These are phyloP conservation scores for Mortierella sp. DNA, from an alignment of 371 early-diverging fungal species.

Conservation along the genomic window DNA sequence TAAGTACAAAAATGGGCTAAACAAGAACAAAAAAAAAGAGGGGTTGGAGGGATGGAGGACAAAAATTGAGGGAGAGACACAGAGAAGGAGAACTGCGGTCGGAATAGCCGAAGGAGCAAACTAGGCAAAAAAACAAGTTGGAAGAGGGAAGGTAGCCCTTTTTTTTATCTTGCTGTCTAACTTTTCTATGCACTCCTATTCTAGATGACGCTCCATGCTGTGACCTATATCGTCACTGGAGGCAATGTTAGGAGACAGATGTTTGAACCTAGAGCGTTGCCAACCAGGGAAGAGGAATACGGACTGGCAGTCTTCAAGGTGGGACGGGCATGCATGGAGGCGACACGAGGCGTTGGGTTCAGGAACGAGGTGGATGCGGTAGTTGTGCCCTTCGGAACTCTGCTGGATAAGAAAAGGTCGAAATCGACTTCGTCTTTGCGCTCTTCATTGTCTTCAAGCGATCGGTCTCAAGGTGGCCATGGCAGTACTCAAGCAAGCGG, in stretches of 20 bases:
- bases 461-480: constrained; percentile 10
- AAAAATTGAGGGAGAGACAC: not conserved
- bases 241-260: constrained; percentile 56
- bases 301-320: constrained; percentile 57
- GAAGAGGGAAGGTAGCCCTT: not conserved
- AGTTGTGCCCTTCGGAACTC: constrained; percentile 45
- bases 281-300: constrained; percentile 50
- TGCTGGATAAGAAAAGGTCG: constrained; percentile 32
- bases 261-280: constrained; percentile 56
- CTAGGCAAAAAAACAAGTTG: not conserved
- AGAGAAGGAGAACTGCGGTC: not conserved
- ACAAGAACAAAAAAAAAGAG: not conserved
- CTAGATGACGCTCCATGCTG: constrained; percentile 46
- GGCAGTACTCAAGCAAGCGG: not conserved
- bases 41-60: not conserved
- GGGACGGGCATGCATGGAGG: constrained; percentile 59
- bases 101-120: not conserved
- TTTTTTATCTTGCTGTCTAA: constrained; percentile 11
- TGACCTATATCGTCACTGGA: constrained; percentile 54
- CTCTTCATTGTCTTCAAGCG: not conserved
- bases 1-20: constrained; percentile 15
- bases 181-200: not conserved
- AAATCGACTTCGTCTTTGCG: constrained; percentile 1
- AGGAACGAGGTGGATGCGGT: constrained; percentile 56
- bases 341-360: constrained; percentile 52